A percentile compares a stretch with the other conserved stretches of the same genome.
These are phyloP conservation scores for Podospora comata DNA, from an alignment of 495 filamentous ascomycete genomes.

Conservation along the genomic window DNA sequence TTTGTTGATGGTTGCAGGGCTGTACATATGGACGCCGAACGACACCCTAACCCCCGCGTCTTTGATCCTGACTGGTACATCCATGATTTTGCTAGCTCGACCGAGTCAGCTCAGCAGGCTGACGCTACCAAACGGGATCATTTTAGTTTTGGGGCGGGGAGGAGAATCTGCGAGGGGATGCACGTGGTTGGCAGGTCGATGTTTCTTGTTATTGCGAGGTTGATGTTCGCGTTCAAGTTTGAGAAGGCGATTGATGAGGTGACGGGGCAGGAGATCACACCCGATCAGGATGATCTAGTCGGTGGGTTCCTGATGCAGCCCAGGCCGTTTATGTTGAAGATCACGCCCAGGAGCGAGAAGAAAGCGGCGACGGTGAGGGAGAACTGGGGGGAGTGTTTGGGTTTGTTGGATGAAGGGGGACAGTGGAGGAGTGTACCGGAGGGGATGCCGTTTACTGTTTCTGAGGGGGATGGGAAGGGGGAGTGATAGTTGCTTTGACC, in stretches of 20 bases:
- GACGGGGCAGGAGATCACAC: constrained; percentile 27
- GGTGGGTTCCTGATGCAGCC: constrained; percentile 29
- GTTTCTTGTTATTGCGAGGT: constrained; percentile 42
- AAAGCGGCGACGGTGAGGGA: constrained; percentile 21
- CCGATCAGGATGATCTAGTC: constrained; percentile 32
- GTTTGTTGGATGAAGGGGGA: constrained; percentile 22
- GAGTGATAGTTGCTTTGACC: not conserved
- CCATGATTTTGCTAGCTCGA: constrained; percentile 26
- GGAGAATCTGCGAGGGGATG: constrained; percentile 54
- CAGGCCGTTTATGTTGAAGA: constrained; percentile 19
- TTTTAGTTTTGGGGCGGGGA: constrained; percentile 53
- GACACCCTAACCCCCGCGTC: constrained; percentile 40
- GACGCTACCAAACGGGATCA: constrained; percentile 39
- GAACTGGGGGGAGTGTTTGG: constrained; percentile 25
- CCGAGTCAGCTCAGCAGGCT: constrained; percentile 33
- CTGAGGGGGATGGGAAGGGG: constrained; percentile 1
- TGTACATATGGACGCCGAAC: constrained; percentile 41
- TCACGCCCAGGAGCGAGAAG: constrained; percentile 21
- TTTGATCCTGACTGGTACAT: constrained; percentile 52
- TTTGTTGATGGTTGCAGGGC: constrained; percentile 7
- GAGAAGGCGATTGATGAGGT: constrained; percentile 21
- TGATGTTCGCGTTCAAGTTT: constrained; percentile 52
- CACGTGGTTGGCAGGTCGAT: constrained; percentile 49
- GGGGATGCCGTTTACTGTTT: constrained; percentile 15
- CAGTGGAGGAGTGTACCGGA: constrained; percentile 29